Percentiles rank a stretch among this genome's conserved stretches.
Conservation (phyloP, 192 early-diverging fungal genomes). For the Coemansia sp. region DNA sequence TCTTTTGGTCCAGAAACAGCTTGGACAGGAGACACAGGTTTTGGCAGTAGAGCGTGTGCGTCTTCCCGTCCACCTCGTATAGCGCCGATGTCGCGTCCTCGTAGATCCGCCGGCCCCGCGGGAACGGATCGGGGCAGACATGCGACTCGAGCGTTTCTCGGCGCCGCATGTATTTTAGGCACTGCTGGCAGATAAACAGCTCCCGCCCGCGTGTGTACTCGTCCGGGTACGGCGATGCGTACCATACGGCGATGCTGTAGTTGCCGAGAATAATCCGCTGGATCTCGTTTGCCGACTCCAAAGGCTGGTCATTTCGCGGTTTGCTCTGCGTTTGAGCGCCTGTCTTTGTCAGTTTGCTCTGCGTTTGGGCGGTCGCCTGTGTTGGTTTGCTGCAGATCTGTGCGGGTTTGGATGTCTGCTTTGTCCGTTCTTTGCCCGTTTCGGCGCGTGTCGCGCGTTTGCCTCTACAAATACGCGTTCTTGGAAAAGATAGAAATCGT, state of each 20-base stretch:
- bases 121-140: conserved; percentile 55
- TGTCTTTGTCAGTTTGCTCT: neutral
- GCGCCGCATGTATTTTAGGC: conserved; percentile 90
- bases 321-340: neutral
- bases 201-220: conserved; percentile 72
- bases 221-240: conserved; percentile 89
- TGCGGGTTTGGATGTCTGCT: neutral
- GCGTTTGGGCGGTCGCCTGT: neutral
- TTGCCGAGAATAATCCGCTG: conserved; percentile 66
- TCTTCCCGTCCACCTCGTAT: conserved; percentile 88
- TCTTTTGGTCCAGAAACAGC: conserved; percentile 96
- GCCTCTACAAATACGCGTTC: too few relatives aligned
- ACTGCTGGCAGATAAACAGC: conserved; percentile 88
- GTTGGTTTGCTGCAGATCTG: neutral
- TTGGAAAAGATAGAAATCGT: too few relatives aligned
- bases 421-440: neutral
- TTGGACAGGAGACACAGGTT: conserved; percentile 92
- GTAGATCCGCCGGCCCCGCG: conserved; percentile 84
- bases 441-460: neutral
- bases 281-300: conserved; percentile 12
- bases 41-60: conserved; percentile 91
- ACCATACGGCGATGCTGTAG: conserved; percentile 92
- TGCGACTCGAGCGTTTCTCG: conserved; percentile 64
- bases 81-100: conserved; percentile 54
- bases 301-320: neutral